phyloP scores from a whole-genome alignment of 345 rosid genomes.

The Aethionema arabicum region DNA sequence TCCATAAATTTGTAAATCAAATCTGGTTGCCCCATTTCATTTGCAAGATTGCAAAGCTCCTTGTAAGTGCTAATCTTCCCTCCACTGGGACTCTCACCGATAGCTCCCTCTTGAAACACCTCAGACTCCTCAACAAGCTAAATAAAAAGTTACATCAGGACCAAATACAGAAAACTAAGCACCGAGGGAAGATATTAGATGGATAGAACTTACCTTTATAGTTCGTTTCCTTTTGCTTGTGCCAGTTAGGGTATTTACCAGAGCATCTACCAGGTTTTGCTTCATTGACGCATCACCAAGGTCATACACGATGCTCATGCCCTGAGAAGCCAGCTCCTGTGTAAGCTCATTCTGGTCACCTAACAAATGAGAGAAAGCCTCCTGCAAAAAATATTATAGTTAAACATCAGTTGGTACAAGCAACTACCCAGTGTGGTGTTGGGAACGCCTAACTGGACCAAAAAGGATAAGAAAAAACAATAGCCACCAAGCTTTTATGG shows the following conservation, averaged over 20 bases:
- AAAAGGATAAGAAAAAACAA: conserved; percentile 6
- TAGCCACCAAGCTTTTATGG: neutral
- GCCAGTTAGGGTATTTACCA: conserved; percentile 83
- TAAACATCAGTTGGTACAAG: conserved; percentile 26
- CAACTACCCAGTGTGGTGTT: conserved; percentile 14
- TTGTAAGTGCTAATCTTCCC: conserved; percentile 94
- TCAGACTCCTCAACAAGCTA: conserved; percentile 90
- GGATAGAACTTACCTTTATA: conserved; percentile 61
- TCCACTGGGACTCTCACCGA: conserved; percentile 82
- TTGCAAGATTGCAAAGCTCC: conserved; percentile 92
- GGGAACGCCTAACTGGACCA: conserved; percentile 2
- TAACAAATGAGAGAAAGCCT: conserved; percentile 85
- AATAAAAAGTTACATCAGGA: conserved; percentile 30
- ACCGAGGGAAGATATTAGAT: conserved; percentile 29
- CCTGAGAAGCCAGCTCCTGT: conserved; percentile 96
- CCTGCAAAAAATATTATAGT: conserved; percentile 50
- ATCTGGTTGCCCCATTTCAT: conserved; percentile 99
- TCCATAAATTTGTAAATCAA: conserved; percentile 96
- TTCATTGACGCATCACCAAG: conserved; percentile 92
- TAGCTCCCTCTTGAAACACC: conserved; percentile 89
- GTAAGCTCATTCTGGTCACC: conserved; percentile 96
- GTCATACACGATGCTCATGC: conserved; percentile 96
- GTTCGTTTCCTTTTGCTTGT: conserved; percentile 96
- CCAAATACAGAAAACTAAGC: conserved; percentile 23
- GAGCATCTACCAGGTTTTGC: conserved; percentile 80